These are phyloP conservation scores for Monilinia laxa DNA, from an alignment of 2,329 filamentous ascomycete genomes.

Conservation along the genomic window DNA sequence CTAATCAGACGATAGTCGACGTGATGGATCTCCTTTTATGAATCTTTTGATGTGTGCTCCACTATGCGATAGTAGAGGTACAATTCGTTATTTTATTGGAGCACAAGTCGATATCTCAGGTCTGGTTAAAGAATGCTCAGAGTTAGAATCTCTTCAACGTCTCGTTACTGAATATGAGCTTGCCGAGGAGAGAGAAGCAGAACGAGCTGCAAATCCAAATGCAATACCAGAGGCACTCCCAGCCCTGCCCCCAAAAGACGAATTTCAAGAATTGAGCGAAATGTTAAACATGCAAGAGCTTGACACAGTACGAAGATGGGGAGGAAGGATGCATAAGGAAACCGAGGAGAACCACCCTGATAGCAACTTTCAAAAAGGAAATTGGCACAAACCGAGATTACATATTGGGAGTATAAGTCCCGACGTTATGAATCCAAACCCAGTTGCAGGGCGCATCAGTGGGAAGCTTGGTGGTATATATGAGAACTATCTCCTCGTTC, in stretches of 20 bases:
- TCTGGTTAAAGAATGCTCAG: conserved; percentile 59
- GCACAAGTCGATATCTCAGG: conserved; percentile 66
- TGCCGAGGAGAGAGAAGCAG: conserved; percentile 37
- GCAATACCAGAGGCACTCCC: neutral
- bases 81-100: conserved; percentile 63
- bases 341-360: conserved; percentile 49
- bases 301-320: conserved; percentile 60
- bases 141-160: conserved; percentile 56
- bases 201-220: conserved; percentile 27
- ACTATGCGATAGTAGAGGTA: conserved; percentile 60
- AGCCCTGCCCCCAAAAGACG: conserved; percentile 49
- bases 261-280: conserved; percentile 65
- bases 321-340: conserved; percentile 60
- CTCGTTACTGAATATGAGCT: conserved; percentile 40
- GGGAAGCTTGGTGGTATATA: conserved; percentile 47
- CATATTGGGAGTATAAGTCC: conserved; percentile 43
- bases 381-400: conserved; percentile 46
- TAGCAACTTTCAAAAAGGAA: conserved; percentile 33
- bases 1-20: conserved; percentile 46
- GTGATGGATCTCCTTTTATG: conserved; percentile 67
- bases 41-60: conserved; percentile 66
- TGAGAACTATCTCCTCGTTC: conserved; percentile 61
- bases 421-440: conserved; percentile 27
- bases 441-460: conserved; percentile 28
- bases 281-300: conserved; percentile 70